Conservation (phyloP, 306 rosid genomes). For the Hippophae rhamnoides region DNA sequence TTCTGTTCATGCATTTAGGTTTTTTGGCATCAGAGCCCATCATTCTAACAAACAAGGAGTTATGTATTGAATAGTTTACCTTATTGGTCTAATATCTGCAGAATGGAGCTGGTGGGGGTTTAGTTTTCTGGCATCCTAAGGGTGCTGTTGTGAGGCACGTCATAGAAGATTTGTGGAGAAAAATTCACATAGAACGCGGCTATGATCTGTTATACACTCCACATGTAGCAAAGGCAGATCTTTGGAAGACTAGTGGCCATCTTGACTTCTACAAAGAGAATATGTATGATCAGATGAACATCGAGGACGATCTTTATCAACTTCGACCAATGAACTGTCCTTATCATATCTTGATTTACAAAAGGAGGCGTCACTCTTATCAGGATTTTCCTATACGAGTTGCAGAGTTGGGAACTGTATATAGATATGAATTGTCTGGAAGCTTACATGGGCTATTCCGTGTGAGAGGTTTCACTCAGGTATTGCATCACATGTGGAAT, state of each 20-base stretch:
- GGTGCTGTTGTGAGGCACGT: slow-evolving; percentile 86
- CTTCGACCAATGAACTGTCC: slow-evolving; percentile 99
- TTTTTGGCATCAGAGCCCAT: not conserved
- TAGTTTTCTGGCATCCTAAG: slow-evolving; percentile 98
- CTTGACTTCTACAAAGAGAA: slow-evolving; percentile 82
- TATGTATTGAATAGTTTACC: slow-evolving; percentile 13
- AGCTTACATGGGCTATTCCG: slow-evolving; percentile 96
- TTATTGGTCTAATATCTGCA: slow-evolving; percentile 31
- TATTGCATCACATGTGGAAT: slow-evolving; percentile 16
- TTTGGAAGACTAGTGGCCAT: slow-evolving; percentile 99
- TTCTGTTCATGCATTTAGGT: slow-evolving; percentile 13
- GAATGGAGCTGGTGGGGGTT: slow-evolving; percentile 98
- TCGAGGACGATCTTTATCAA: slow-evolving; percentile 87
- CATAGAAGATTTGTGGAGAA: slow-evolving; percentile 89
- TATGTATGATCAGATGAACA: slow-evolving; percentile 89
- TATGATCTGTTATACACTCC: slow-evolving; percentile 91
- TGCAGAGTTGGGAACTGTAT: slow-evolving; percentile 94
- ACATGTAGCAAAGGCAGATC: slow-evolving; percentile 93
- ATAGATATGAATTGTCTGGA: slow-evolving; percentile 93
- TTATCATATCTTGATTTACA: slow-evolving; percentile 80
- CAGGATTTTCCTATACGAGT: slow-evolving; percentile 80
- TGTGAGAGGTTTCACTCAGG: slow-evolving; percentile 96
- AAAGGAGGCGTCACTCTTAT: slow-evolving; percentile 85
- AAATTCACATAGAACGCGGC: slow-evolving; percentile 59
- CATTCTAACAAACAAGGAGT: slow-evolving; percentile 8